Percentiles rank a stretch among this genome's conserved stretches.
Conservation (phyloP, 306 rosid genomes). For the Neltuma alba region DNA sequence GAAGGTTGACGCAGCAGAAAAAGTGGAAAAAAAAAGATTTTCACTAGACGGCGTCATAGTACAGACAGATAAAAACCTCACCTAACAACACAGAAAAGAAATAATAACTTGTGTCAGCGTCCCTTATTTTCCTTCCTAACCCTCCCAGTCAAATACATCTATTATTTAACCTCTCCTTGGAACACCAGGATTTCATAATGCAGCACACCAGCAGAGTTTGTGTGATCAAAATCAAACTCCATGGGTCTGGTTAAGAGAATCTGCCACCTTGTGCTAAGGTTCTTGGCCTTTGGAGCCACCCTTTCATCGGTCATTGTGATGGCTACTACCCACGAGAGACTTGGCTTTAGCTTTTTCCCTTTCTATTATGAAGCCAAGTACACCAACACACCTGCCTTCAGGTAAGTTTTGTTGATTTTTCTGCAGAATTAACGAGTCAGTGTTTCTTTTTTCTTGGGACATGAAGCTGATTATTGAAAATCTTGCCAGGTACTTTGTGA, state of each 20-base stretch:
- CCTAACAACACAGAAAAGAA: slow-evolving; percentile 40
- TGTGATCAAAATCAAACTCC: slow-evolving; percentile 10
- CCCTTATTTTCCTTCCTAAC: slow-evolving; percentile 49
- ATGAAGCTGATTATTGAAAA: slow-evolving; percentile 11
- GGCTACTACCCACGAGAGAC: slow-evolving; percentile 72
- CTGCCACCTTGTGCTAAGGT: slow-evolving; percentile 55
- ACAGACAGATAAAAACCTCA: slow-evolving; percentile 45
- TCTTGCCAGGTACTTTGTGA: slow-evolving; percentile 64
- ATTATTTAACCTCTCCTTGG: slow-evolving; percentile 26
- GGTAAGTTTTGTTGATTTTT: slow-evolving; percentile 40
- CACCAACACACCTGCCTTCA: slow-evolving; percentile 68
- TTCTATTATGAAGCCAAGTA: slow-evolving; percentile 69
- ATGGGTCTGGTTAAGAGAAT: slow-evolving; percentile 55
- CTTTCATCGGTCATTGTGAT: slow-evolving; percentile 69
- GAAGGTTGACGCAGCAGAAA: slow-evolving; percentile 34
- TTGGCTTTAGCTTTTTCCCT: slow-evolving; percentile 28
- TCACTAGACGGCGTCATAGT: slow-evolving; percentile 19
- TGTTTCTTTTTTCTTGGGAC: not conserved
- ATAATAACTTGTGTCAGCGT: slow-evolving; percentile 8
- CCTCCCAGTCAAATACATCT: not conserved
- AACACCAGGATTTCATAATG: slow-evolving; percentile 4
- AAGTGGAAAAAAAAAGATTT: not conserved
- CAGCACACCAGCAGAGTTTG: not conserved
- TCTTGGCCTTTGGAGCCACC: slow-evolving; percentile 70
- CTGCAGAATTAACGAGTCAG: not conserved